Evolutionary conservation across 176 grass and related monocot species (phyloP), one percentile per base, ranked within the genome.

Genomic region (Eleusine indica): DNA sequence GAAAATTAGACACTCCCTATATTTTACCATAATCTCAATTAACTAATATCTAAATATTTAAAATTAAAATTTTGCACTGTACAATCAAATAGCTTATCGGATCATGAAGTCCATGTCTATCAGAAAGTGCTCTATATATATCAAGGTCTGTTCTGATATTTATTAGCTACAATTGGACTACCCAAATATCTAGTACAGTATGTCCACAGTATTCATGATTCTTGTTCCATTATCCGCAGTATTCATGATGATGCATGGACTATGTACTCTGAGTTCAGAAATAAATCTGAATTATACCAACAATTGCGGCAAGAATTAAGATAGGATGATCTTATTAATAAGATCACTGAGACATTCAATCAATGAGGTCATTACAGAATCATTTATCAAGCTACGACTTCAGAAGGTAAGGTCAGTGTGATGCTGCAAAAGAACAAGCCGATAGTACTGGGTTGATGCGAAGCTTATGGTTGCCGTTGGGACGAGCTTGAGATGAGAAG

Each of bases 351-450:
- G 37, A 68, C 75, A 72, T 66, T 66, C 47, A 66, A 28, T 89
- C 60, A 66, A 14, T 89, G 82, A 65, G 63, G 78, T 62, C 63
- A 80, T 11, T 42, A 30, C 49, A 76, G 74, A 90, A 90, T 86
- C 88, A 78, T 52, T 86, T 90, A 83, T 70, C 47, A 51, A 67
- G 87, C 74, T 46, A 70, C 56, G 62, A 66, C 66, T 40, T 73
- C 62, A 16, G 51, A 17, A 53, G 15, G 14, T 17, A 53, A 17
- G 51, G 68, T 71, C 37, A 44, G 67, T 61, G 1, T 8, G 32
- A 70, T 66, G 40, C 68, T 72, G 78, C 72, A 72, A 6, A 38
- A 18, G 35, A 71, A 18, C 78, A 32, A 89, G 39, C 76, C 35
- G 8, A 16, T 53, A 29, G 57, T 82, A 86, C 88, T 66, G 54